Evolutionary conservation across 2,329 filamentous ascomycete species (phyloP).

Genomic region (Colletotrichum euphorbiae): DNA sequence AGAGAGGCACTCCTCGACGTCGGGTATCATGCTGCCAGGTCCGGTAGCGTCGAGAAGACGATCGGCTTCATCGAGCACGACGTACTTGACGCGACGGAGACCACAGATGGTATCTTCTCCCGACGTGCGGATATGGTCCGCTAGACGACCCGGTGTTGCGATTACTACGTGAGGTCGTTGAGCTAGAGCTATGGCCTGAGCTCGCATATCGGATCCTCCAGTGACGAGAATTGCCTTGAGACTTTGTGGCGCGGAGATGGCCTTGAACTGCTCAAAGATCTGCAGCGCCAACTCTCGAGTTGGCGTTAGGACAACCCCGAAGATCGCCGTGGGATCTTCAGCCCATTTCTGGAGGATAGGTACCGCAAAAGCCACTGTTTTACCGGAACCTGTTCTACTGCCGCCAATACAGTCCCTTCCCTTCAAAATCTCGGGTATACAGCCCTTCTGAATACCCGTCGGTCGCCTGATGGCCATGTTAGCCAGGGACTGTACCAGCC

Average conservation of each 20-base stretch:
- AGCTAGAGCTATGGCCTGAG: slow-evolving; percentile 86
- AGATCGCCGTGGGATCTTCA: slow-evolving; percentile 91
- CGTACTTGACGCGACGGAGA: slow-evolving; percentile 80
- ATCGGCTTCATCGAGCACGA: slow-evolving; percentile 97
- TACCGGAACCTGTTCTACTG: slow-evolving; percentile 94
- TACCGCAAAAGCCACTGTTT: slow-evolving; percentile 95
- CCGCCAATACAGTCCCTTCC: slow-evolving; percentile 96
- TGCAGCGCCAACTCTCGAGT: slow-evolving; percentile 93
- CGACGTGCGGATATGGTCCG: slow-evolving; percentile 92
- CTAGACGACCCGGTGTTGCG: slow-evolving; percentile 90
- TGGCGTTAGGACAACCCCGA: slow-evolving; percentile 88
- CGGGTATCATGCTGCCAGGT: slow-evolving; percentile 90
- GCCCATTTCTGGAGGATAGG: slow-evolving; percentile 96
- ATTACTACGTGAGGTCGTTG: slow-evolving; percentile 91
- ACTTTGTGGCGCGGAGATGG: slow-evolving; percentile 87
- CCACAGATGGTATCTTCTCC: slow-evolving; percentile 91
- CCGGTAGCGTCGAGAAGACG: slow-evolving; percentile 80
- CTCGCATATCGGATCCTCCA: slow-evolving; percentile 91
- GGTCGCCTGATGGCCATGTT: slow-evolving; percentile 86
- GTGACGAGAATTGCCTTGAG: slow-evolving; percentile 92
- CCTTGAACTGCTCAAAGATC: slow-evolving; percentile 96
- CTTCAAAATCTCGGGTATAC: slow-evolving; percentile 91
- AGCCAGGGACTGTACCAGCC: slow-evolving; percentile 84
- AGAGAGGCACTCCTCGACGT: slow-evolving; percentile 88
- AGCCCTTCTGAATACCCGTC: slow-evolving; percentile 91